These are phyloP conservation scores for Coleophoma crateriformis DNA, from an alignment of 2,329 filamentous ascomycete species.

Conservation along the genomic window DNA sequence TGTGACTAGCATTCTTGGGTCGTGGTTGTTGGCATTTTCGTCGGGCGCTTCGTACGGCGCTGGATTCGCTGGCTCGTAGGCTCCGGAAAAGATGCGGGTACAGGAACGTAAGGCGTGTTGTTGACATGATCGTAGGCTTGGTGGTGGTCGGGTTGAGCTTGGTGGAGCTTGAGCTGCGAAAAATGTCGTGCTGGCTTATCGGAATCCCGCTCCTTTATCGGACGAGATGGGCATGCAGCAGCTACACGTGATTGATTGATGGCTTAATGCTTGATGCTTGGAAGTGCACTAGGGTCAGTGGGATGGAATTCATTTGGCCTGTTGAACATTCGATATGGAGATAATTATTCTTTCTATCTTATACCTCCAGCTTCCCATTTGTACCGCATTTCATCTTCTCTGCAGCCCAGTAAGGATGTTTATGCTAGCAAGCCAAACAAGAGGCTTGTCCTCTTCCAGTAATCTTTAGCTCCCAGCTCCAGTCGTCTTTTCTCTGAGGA, in stretches of 20 bases:
- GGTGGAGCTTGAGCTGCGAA: not conserved
- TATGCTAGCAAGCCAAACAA: slow-evolving; percentile 70
- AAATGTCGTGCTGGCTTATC: not conserved
- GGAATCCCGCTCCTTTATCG: not conserved
- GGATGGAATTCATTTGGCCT: too few species aligned
- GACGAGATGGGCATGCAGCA: not conserved
- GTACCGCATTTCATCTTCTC: too few species aligned
- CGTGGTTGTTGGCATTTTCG: slow-evolving; percentile 14
- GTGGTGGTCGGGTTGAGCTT: slow-evolving; percentile 1
- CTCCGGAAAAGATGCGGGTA: slow-evolving; percentile 63
- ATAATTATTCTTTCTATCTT: too few species aligned
- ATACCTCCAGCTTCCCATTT: too few species aligned
- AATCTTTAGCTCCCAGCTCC: slow-evolving; percentile 61
- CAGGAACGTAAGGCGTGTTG: slow-evolving; percentile 58
- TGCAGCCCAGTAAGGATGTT: not conserved
- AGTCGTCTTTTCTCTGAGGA: slow-evolving; percentile 46
- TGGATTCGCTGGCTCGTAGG: slow-evolving; percentile 38
- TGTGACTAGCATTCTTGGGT: slow-evolving; percentile 7
- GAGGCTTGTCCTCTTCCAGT: slow-evolving; percentile 77
- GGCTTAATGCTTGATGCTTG: not conserved
- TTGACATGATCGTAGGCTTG: slow-evolving; percentile 43
- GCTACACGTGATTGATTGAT: not conserved
- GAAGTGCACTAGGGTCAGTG: too few species aligned
- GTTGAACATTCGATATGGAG: too few species aligned
- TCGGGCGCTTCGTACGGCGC: slow-evolving; percentile 26